Evolutionary conservation across 768 basidiomycete genomes (phyloP).

Genomic region (Gyrodon lividus): DNA sequence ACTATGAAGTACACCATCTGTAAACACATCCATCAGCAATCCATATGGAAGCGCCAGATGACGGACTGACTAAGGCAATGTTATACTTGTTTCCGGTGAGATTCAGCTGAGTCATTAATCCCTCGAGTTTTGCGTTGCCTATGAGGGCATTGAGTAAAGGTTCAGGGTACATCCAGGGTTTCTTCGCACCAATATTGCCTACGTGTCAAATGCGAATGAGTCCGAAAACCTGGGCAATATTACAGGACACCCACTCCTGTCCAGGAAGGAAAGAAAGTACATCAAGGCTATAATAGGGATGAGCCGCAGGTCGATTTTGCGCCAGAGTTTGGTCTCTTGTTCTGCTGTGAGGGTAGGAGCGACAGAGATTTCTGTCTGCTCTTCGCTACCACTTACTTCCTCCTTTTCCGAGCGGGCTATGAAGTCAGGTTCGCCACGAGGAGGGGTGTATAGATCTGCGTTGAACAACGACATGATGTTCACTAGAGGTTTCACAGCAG

Average conservation of each 20-base stretch:
- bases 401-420: neutral
- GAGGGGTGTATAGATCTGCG: neutral
- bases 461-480: neutral
- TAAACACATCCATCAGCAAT: neutral
- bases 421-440: too few species aligned
- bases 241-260: constrained; percentile 45
- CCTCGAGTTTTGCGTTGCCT: constrained; percentile 69
- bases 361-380: neutral
- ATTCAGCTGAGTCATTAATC: constrained; percentile 53
- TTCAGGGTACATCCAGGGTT: too few species aligned
- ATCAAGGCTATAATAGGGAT: constrained; percentile 61
- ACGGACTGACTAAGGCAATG: constrained; percentile 53
- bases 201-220: neutral
- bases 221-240: neutral
- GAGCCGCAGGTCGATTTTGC: constrained; percentile 56
- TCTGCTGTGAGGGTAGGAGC: constrained; percentile 24
- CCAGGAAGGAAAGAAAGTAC: constrained; percentile 64
- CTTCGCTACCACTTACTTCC: neutral
- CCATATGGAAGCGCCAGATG: neutral
- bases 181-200: constrained; percentile 56
- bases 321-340: constrained; percentile 53
- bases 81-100: constrained; percentile 63
- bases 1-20: constrained; percentile 75
- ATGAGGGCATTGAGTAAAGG: neutral
- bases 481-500: too few species aligned